Base-by-base conservation (phyloP, 495 filamentous ascomycete species). In the Chlorociboria aeruginascens region DNA sequence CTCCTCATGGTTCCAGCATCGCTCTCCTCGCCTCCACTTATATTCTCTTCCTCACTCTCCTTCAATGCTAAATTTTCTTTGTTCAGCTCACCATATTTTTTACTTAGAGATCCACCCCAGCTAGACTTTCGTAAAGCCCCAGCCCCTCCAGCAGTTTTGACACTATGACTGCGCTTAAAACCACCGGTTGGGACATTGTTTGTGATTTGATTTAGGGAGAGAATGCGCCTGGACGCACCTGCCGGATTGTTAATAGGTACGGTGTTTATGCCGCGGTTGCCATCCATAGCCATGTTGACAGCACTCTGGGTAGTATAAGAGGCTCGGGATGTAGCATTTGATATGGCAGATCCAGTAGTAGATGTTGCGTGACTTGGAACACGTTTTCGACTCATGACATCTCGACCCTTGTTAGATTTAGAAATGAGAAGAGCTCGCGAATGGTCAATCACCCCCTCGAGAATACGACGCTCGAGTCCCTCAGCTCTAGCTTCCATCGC, bases 401-500 rank as follows among this genome's bases (percentile, higher is more conserved):
- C 66, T 62, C 50, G 63, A 65, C 51, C 62, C 58, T 49, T 60
- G 48, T 51, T 63, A 61, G 8, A 65, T 57, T 82, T 79, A 12
- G 78, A 76, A 48, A 93, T 78, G 36, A 96, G 75, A 13, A 97
- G 69, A 6, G 83, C 80, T 14, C 88, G 82, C 31, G 92, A 95
- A 57, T 96, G 89, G 58, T 98, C 89, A 51, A 98, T 87, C 34
- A 97, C 86, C 29, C 89, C 87, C 48, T 97, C 90, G 29, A 98
- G 67, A 49, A 98, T 95, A 8, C 90, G 78, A 38, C 89, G 82
- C 67, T 98, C 92, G 1, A 98, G 71, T 20, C 76, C 74, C 53
- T 95, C 86, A 8, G 89, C 89, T 41, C 88, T 80, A 8, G 77
- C 74, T 59, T 95, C 88, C 81, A 98, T 93, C 20, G 79, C 71